Conservation (phyloP, 495 filamentous ascomycete species). For the Tuber melanosporum region DNA sequence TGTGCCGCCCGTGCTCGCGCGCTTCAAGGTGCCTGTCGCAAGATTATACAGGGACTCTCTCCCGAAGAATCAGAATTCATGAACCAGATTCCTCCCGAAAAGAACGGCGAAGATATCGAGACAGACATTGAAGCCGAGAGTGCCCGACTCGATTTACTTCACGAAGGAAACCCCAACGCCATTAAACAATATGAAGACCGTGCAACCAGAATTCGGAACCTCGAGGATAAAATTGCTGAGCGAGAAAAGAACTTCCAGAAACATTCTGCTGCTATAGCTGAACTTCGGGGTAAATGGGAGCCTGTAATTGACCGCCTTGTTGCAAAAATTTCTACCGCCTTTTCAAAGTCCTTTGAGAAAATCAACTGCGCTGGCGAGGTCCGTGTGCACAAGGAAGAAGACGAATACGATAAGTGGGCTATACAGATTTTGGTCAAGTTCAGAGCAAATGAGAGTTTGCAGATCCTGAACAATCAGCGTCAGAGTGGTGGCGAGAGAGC, state of each 20-base stretch:
- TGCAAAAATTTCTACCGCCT: constrained; percentile 75
- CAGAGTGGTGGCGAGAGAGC: constrained; percentile 95
- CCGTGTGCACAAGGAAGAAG: constrained; percentile 67
- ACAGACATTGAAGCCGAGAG: constrained; percentile 66
- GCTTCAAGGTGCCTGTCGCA: constrained; percentile 42
- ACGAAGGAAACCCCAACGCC: constrained; percentile 69
- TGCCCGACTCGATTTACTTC: constrained; percentile 68
- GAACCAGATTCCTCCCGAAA: constrained; percentile 44
- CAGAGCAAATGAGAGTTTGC: constrained; percentile 75
- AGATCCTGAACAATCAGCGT: constrained; percentile 78
- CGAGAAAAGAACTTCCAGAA: constrained; percentile 52
- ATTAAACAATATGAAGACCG: constrained; percentile 74
- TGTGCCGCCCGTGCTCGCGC: constrained; percentile 4
- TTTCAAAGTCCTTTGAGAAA: constrained; percentile 80
- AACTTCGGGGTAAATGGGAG: constrained; percentile 65
- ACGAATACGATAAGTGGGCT: constrained; percentile 84
- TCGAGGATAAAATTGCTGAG: constrained; percentile 44
- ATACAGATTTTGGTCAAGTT: constrained; percentile 94
- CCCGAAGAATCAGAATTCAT: constrained; percentile 44
- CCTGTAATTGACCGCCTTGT: constrained; percentile 74
- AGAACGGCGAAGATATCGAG: constrained; percentile 59
- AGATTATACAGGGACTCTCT: constrained; percentile 43
- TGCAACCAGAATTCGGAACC: constrained; percentile 48
- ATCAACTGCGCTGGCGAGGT: constrained; percentile 97
- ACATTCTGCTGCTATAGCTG: constrained; percentile 51